Evolutionary conservation across 768 basidiomycete genomes (phyloP), one percentile per base, ranked within the genome.

Genomic region (Amylocystis lapponica): DNA sequence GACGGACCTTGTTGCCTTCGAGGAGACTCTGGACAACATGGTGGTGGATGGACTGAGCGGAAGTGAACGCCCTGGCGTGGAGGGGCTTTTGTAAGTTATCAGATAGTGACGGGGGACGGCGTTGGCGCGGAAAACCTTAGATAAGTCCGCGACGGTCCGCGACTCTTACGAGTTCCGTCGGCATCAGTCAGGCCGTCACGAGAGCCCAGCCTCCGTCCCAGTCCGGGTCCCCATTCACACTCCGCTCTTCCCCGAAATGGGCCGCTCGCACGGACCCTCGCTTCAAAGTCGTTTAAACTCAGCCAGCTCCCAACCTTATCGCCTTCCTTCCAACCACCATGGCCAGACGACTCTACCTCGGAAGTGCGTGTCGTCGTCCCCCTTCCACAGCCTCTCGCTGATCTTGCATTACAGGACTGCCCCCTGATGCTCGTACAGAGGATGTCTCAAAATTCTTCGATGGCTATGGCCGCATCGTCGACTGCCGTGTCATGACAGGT

Each of bases 401-500:
- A 54, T 37, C 36, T 45, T 21, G 40, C 13, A 16, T 5, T 26
- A 25, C 40, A 91, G 89, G 85, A 62, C 78, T 92, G n/a, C 86
- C 88, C 30, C 68, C 80, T 46, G 89, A 92, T 64, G 76, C 81
- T 53, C 85, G 87, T 55, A 75, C 83, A 13, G 86, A 90, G 22
- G 90, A 93, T 55, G 82, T 93, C 41, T 74, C 78, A 47, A 88
- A 90, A 62, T 79, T 92, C 60, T 96, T 97, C 62, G 89, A 91
- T 49, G 86, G 86, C 49, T 91, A 84, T 65, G 92, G 91, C 26
- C 81, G 78, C 43, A 89, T 94, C 51, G 71, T 86, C 54, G 93
- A 95, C 67, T 86, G 89, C 65, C 83, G 89, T 55, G 86, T 95
- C 63, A 93, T 95, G 91, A 93, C 90, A 31, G 89, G 89, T 91